A percentile compares a stretch with the other conserved stretches of the same genome.
These are phyloP conservation scores for Capsella rubella DNA, from an alignment of 441 rosid species.

Conservation along the genomic window DNA sequence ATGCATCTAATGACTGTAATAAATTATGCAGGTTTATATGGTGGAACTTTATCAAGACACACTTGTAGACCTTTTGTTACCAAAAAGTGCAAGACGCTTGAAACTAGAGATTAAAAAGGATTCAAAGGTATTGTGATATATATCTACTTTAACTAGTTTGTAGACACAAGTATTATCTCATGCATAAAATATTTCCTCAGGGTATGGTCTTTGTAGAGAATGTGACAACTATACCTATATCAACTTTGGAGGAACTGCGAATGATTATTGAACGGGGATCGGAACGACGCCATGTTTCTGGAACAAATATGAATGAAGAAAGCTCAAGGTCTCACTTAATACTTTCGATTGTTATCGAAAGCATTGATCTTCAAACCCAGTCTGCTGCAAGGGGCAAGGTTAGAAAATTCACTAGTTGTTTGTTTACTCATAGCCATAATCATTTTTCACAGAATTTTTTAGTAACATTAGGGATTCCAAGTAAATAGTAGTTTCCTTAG, in stretches of 20 bases:
- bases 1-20: constrained; percentile 27
- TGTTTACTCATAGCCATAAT: background rate
- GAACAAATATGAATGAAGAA: constrained; percentile 96
- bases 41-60: constrained; percentile 98
- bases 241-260: constrained; percentile 77
- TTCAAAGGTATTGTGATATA: constrained; percentile 63
- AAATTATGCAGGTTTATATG: constrained; percentile 79
- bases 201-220: constrained; percentile 95
- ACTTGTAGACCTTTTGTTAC: constrained; percentile 81
- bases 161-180: constrained; percentile 20
- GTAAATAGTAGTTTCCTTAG: constrained; percentile 13
- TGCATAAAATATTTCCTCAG: constrained; percentile 46
- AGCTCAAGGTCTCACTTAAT: constrained; percentile 96
- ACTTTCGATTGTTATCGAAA: constrained; percentile 87
- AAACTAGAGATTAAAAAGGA: constrained; percentile 94
- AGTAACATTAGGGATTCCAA: constrained; percentile 1
- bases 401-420: constrained; percentile 2
- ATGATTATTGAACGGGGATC: constrained; percentile 80
- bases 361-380: constrained; percentile 94
- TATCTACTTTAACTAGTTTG: constrained; percentile 11
- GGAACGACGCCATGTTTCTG: constrained; percentile 83
- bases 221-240: constrained; percentile 72
- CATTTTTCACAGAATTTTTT: background rate
- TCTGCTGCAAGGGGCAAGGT: constrained; percentile 95
- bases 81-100: constrained; percentile 69